phyloP scores from a whole-genome alignment of 108 stramenopile species.

The Skeletonema menzelii region DNA sequence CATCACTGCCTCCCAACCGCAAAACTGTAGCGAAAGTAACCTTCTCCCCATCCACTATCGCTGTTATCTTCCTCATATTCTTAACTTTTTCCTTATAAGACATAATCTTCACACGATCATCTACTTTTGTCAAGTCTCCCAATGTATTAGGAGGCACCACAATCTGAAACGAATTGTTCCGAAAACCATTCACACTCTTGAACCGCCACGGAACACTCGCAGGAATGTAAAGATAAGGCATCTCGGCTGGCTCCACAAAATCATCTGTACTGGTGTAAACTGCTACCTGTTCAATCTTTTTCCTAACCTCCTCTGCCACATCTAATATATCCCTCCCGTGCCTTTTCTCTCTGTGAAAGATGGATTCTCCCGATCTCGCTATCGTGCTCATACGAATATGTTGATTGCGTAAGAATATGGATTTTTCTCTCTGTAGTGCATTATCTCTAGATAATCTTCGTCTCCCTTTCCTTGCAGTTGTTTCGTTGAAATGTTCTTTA shows the following conservation, averaged over 20 bases:
- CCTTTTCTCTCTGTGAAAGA: neutral
- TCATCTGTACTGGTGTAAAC: neutral
- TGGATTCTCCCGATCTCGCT: neutral
- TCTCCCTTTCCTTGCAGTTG: neutral
- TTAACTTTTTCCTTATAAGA: constrained; percentile 5
- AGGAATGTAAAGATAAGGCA: constrained; percentile 7
- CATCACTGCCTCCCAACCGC: neutral
- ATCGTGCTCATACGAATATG: neutral
- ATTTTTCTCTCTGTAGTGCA: neutral
- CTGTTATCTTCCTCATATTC: constrained; percentile 8
- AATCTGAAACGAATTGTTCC: constrained; percentile 13
- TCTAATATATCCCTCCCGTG: neutral
- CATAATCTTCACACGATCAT: constrained; percentile 10
- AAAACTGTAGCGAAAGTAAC: constrained; percentile 10
- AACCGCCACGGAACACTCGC: constrained; percentile 13
- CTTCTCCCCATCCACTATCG: neutral
- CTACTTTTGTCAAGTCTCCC: neutral
- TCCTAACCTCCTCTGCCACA: constrained; percentile 6
- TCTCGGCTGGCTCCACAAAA: constrained; percentile 10
- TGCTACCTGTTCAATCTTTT: constrained; percentile 9
- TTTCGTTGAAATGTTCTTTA: neutral
- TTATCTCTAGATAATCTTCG: neutral
- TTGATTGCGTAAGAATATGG: neutral
- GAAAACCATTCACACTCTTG: constrained; percentile 7
- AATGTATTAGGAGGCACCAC: neutral